phyloP scores from a whole-genome alignment of 2,329 filamentous ascomycete species.

The Talaromyces funiculosus region DNA sequence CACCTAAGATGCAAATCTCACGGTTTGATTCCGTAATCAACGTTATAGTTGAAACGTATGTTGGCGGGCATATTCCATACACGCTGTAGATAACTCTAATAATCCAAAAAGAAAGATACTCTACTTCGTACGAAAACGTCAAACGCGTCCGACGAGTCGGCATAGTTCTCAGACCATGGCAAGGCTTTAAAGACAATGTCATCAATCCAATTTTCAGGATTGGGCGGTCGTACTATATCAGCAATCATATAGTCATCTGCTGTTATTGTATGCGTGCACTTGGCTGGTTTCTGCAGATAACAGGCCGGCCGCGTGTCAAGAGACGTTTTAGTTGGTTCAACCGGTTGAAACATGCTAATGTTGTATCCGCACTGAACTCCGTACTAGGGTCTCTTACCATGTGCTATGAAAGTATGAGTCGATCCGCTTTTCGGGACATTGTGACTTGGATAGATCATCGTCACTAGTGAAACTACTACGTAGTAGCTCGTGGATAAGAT shows the following conservation, averaged over 20 bases:
- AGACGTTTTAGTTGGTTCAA: neutral
- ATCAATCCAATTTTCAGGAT: neutral
- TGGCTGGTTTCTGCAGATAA: neutral
- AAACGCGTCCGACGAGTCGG: neutral
- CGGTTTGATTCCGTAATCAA: neutral
- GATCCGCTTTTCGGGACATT: neutral
- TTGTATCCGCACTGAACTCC: neutral
- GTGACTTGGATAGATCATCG: neutral
- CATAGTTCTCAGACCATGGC: neutral
- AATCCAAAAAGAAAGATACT: neutral
- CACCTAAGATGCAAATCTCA: neutral
- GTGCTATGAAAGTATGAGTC: neutral
- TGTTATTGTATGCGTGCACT: neutral
- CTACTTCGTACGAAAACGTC: neutral
- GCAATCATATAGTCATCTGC: neutral
- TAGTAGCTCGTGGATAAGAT: neutral
- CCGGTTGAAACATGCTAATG: neutral
- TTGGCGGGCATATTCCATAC: neutral
- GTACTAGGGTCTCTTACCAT: neutral
- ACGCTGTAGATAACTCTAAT: neutral
- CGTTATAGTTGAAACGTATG: neutral
- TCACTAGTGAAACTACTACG: neutral
- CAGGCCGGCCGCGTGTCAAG: neutral
- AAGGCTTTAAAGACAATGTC: neutral
- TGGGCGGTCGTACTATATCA: neutral